These are phyloP conservation scores for Cylindrotheca closterium DNA, from an alignment of 108 stramenopile species.

Conservation along the genomic window DNA sequence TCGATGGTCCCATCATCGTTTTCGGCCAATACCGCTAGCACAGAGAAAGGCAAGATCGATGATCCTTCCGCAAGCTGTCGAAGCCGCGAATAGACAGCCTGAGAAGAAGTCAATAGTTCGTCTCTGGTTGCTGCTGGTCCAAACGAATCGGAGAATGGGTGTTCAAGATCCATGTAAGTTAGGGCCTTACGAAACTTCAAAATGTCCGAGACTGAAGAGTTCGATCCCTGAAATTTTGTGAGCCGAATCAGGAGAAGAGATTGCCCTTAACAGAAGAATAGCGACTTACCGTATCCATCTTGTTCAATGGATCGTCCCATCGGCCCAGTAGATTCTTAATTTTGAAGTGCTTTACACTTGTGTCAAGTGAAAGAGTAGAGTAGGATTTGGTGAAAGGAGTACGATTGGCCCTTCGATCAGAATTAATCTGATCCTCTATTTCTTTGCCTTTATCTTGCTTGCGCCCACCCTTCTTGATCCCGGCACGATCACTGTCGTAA, in stretches of 20 bases:
- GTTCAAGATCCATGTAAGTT: constrained; percentile 65
- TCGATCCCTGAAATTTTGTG: too few relatives aligned
- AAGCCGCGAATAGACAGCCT: constrained; percentile 54
- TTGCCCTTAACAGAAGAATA: too few relatives aligned
- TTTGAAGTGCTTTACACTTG: too few relatives aligned
- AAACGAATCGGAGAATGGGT: constrained; percentile 72
- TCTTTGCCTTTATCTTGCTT: neutral
- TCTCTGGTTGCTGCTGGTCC: constrained; percentile 63
- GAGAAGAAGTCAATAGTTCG: constrained; percentile 62
- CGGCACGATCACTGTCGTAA: neutral
- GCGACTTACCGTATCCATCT: too few relatives aligned
- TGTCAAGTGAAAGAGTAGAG: too few relatives aligned
- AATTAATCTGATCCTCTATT: too few relatives aligned
- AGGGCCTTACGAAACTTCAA: constrained; percentile 69
- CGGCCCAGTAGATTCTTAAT: constrained; percentile 57
- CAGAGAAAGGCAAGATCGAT: constrained; percentile 33
- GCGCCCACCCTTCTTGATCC: neutral
- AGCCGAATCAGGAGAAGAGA: too few relatives aligned
- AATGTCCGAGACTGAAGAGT: constrained; percentile 65
- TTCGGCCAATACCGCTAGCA: constrained; percentile 40
- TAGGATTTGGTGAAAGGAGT: constrained; percentile 1
- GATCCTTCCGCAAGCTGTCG: constrained; percentile 28
- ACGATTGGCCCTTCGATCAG: too few relatives aligned
- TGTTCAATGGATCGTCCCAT: constrained; percentile 81
- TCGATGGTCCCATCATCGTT: constrained; percentile 47